These are phyloP conservation scores for Myxozyma vanderwaltii DNA, from an alignment of 805 yeast genomes.

Conservation along the genomic window DNA sequence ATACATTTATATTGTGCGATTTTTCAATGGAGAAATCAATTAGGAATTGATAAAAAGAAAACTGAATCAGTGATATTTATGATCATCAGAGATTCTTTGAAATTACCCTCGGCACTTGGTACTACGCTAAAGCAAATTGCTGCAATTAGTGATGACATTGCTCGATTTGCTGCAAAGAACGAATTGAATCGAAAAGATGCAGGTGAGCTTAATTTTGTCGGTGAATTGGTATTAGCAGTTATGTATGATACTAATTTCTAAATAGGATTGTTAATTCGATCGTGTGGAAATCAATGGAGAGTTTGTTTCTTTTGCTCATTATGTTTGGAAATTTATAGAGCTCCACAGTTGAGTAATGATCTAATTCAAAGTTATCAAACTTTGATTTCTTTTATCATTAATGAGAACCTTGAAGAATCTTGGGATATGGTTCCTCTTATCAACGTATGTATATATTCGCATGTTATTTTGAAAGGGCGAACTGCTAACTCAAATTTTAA, in stretches of 20 bases:
- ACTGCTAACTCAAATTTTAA: background rate
- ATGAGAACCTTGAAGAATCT: constrained; percentile 47
- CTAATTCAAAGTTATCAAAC: constrained; percentile 16
- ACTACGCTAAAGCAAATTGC: constrained; percentile 54
- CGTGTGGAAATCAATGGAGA: constrained; percentile 56
- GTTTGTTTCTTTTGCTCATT: constrained; percentile 47
- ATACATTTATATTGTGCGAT: constrained; percentile 57
- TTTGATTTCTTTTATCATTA: constrained; percentile 40
- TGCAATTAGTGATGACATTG: constrained; percentile 40
- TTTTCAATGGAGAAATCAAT: constrained; percentile 50
- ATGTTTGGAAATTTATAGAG: constrained; percentile 25
- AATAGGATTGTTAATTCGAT: constrained; percentile 57
- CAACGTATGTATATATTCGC: too few relatives aligned
- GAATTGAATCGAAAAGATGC: constrained; percentile 8
- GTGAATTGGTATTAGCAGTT: background rate
- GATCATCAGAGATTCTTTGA: constrained; percentile 69
- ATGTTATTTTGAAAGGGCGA: too few relatives aligned
- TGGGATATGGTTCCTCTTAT: constrained; percentile 62
- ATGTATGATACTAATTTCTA: too few relatives aligned
- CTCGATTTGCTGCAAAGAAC: background rate
- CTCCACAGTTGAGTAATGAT: background rate
- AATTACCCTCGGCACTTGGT: constrained; percentile 49
- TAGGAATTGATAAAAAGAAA: background rate
- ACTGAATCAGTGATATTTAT: constrained; percentile 48
- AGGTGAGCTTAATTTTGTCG: constrained; percentile 37